Base-by-base conservation (phyloP, 2,329 filamentous ascomycete genomes). In the Fusarium chuoi region DNA sequence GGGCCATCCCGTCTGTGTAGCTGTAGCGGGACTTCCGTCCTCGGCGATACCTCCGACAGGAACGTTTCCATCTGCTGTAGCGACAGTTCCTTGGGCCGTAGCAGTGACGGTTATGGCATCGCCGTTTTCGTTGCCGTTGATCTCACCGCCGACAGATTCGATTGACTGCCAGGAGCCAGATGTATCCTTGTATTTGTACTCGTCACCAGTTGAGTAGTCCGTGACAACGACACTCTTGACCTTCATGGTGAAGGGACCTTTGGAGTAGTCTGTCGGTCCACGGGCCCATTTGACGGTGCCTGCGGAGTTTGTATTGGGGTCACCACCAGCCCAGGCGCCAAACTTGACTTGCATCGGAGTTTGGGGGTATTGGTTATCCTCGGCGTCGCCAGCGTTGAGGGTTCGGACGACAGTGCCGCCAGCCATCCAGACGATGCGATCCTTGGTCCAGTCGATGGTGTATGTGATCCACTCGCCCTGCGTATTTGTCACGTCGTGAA, bases 271-370 rank as follows among this genome's bases (percentile, higher is more conserved):
- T 55, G 94, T 98, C 55, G 90, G 88, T 20, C 96, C 96, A 62
- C 92, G 89, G 64, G 96, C 94, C 96, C 96, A 99, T 74, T 90
- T 87, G 78, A 98, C 94, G 22, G 96, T 98, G 65, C 96, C 96
- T 20, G 87, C 82, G 2, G 91, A 80, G 82, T 98, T 98, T 71
- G 73, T 72, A 77, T 87, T 87, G 2, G 94, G 84, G 82, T 98
- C 96, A 76, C 96, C 96, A 79, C 95, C 96, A 60, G 94, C 91
- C 96, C 96, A 99, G 64, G 93, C 87, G 69, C 96, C 96, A 77
- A 98, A 91, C 83, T 96, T 97, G 84, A 98, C 85, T 83, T 95
- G 93, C 94, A 98, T 98, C 8, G 96, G 96, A 2, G 95, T 95
- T 84, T 99, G 96, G 13, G 96, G 96, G 80, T 97, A 99, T 83